Base-by-base conservation (phyloP, 306 rosid genomes). In the Vicia faba region DNA sequence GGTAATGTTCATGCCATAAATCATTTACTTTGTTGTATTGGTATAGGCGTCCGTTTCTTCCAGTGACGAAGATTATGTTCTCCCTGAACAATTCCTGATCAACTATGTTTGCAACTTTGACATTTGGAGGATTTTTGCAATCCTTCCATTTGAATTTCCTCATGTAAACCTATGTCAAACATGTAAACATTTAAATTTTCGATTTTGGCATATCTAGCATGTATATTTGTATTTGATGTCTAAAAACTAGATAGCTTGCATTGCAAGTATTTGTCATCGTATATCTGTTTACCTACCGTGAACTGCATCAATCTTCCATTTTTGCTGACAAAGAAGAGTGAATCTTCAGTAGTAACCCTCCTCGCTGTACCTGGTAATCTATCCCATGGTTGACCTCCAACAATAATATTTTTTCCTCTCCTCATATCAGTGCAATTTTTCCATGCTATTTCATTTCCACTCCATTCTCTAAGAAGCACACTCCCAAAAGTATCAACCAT, bases 301-400 rank as follows among this genome's bases (percentile, higher is more conserved):
- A 89, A 86, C 60, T 83, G 95, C 43, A 89, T 78, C 68, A 92
- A 68, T 84, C 84, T 84, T 74, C 98, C 98, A 40, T 39, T 80
- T 82, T 75, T 75, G 88, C 91, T 82, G 56, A 89, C 95, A 64
- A 92, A 87, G 88, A 92, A 92, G 76, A 92, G 81, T 38, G 92
- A 72, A 79, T 92, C 98, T 68, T 92, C 88, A 16, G 79, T 20
- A 18, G 92, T 85, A 16, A 81, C 86, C 82, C 77, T 87, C 74
- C 53, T 74, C 67, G 74, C 53, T 78, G 56, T 69, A 51, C 85
- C 89, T 7, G 85, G 88, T 25, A 85, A 72, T 72, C 75, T 81
- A 78, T 89, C 96, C 98, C 96, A 92, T 45, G 98, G 96, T 78
- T 85, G 85, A 41, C 98, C 98, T 66, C 80, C 92, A 72, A 78